Evolutionary conservation across 176 grass and related monocot species (phyloP), one percentile per base, ranked within the genome.

Genomic region (Hordeum marinum): DNA sequence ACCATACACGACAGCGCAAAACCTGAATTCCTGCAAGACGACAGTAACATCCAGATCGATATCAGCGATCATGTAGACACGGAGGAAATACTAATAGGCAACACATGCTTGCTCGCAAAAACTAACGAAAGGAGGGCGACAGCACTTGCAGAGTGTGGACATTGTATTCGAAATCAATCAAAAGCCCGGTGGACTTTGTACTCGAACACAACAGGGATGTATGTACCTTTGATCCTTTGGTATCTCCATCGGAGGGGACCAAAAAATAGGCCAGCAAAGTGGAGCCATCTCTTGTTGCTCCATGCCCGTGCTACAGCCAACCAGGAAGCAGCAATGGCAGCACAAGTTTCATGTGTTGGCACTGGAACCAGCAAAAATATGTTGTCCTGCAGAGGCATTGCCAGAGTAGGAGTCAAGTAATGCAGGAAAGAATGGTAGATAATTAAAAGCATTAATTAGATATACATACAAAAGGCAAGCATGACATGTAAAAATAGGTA

Each of bases 201-300:
- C 41, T 72, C n/a, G 23, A 12, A 72, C 3, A 8, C 3, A 71
- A 24, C 11, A 72, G 40, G 11, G 54, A 57, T 57, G 54, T 21
- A 63, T 74, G 71, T 83, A 78, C 86, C 86, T 72, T 72, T 54
- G 14, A 71, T 7, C 40, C 11, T 27, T 27, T 14, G 18, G 39
- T 27, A 24, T 87, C 63, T 37, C 17, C 21, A 20, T 9, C 13
- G 10, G 13, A 36, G 36, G 14, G 7, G 27, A 81, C 34, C 34
- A 36, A 17, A 36, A 75, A 85, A 27, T 35, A 26, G 63, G 60
- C 9, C 58, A 17, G 69, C 40, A 72, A 72, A 10, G 2, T 57
- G 37, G 45, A 75, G 60, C 55, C 35, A 50, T 34, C 34, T 80
- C 25, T 21, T 55, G 5, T 72, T 84, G 50, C 57, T 58, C 8